Percentiles rank a stretch among this genome's conserved stretches.
Conservation (phyloP, 257 asterid species). For the Osmanthus fragrans region DNA sequence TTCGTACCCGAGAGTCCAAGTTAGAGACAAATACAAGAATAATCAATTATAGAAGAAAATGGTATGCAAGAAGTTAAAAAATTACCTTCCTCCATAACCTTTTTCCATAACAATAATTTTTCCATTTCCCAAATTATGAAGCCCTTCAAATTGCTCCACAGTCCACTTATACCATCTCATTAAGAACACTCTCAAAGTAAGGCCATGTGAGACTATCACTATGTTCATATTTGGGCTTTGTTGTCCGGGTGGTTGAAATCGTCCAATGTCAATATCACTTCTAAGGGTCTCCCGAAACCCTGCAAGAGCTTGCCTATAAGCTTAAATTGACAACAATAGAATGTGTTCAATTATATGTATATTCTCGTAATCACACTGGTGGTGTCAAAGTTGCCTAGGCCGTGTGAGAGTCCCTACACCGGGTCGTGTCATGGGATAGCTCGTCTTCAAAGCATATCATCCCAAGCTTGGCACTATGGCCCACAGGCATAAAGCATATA, state of each 20-base stretch:
- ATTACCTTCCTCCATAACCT: constrained; percentile 84
- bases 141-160: constrained; percentile 73
- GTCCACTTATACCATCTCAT: constrained; percentile 93
- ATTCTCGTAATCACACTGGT: not conserved
- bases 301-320: constrained; percentile 21
- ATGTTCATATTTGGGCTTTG: constrained; percentile 75
- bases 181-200: constrained; percentile 57
- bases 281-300: constrained; percentile 78
- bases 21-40: not conserved
- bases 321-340: not conserved
- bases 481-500: not conserved
- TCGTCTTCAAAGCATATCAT: not conserved
- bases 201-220: constrained; percentile 69
- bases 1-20: not conserved
- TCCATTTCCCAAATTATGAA: constrained; percentile 60
- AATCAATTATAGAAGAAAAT: not conserved
- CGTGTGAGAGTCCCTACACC: not conserved
- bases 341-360: not conserved
- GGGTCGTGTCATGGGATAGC: not conserved
- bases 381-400: not conserved
- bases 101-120: constrained; percentile 67
- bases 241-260: constrained; percentile 81
- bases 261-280: constrained; percentile 75
- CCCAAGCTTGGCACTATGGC: not conserved
- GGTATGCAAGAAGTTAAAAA: not conserved